Evolutionary conservation across 2,329 filamentous ascomycete genomes (phyloP).

Genomic region (Alternaria panax): DNA sequence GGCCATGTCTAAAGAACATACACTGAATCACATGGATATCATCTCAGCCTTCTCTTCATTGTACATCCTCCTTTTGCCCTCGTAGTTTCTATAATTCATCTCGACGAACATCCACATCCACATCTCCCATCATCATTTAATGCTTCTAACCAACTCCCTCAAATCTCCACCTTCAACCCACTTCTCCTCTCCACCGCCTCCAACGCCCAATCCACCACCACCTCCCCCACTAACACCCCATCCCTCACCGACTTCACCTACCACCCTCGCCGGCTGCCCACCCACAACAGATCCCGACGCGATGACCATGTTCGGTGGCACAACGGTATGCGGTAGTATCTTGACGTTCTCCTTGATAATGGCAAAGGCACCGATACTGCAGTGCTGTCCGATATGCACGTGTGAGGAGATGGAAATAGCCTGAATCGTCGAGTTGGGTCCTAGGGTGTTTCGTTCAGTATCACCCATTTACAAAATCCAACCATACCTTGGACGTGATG

Average conservation of each 20-base stretch:
- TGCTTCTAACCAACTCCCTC: conserved; percentile 57
- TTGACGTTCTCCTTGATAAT: conserved; percentile 94
- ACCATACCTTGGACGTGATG: background rate
- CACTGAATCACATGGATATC: background rate
- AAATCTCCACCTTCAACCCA: conserved; percentile 60
- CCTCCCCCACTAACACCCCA: conserved; percentile 54
- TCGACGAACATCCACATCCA: background rate
- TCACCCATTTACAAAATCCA: background rate
- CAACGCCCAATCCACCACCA: conserved; percentile 45
- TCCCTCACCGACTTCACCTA: conserved; percentile 61
- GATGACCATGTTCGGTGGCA: conserved; percentile 89
- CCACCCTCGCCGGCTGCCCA: conserved; percentile 55
- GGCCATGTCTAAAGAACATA: background rate
- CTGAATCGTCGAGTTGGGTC: conserved; percentile 72
- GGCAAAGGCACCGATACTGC: conserved; percentile 82
- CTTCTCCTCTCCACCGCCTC: conserved; percentile 53
- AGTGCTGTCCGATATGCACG: conserved; percentile 81
- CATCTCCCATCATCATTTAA: conserved; percentile 34
- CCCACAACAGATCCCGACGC: conserved; percentile 93
- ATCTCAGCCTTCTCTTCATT: background rate
- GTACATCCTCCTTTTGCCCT: background rate
- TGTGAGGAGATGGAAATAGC: conserved; percentile 84
- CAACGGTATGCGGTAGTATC: conserved; percentile 82
- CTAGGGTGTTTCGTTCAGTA: conserved; percentile 21
- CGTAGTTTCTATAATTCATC: background rate